Percentiles rank a stretch among this genome's conserved stretches.
phyloP scores from a whole-genome alignment of 805 yeast species.

The Barnettozyma sp. region DNA sequence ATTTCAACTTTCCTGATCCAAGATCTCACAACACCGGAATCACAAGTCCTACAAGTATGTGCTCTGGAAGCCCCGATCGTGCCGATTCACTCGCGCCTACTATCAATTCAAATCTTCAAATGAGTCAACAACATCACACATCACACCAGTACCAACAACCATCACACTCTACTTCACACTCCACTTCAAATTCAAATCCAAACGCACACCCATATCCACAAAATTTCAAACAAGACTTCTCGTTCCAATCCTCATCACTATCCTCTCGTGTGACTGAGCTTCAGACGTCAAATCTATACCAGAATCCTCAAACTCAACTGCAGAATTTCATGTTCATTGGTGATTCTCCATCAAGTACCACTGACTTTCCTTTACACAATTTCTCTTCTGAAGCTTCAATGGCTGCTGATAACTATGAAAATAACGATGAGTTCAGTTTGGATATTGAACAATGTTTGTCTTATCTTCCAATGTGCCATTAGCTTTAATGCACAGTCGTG shows the following conservation, averaged over 20 bases:
- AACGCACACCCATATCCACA: too few species aligned
- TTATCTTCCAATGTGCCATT: constrained; percentile 7
- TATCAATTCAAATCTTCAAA: too few species aligned
- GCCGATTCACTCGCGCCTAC: too few species aligned
- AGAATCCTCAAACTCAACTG: not conserved
- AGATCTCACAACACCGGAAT: constrained; percentile 4
- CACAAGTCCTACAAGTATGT: constrained; percentile 6
- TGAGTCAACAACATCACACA: not conserved
- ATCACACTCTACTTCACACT: too few species aligned
- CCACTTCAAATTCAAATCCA: too few species aligned
- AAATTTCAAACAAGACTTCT: too few species aligned
- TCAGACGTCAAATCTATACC: too few species aligned
- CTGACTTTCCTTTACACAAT: constrained; percentile 1
- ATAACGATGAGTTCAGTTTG: constrained; percentile 24
- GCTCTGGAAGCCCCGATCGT: constrained; percentile 7
- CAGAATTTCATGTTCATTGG: not conserved
- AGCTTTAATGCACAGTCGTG: not conserved
- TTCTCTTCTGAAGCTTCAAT: constrained; percentile 1
- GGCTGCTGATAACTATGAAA: constrained; percentile 17
- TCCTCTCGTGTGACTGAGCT: too few species aligned
- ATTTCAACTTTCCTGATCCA: constrained; percentile 24
- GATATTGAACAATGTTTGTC: constrained; percentile 23
- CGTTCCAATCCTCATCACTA: too few species aligned
- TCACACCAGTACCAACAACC: not conserved
- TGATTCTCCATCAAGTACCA: constrained; percentile 5